A percentile compares a stretch with the other conserved stretches of the same genome.
These are phyloP conservation scores for Claviceps sp. DNA, from an alignment of 2,329 filamentous ascomycete genomes.

Conservation along the genomic window DNA sequence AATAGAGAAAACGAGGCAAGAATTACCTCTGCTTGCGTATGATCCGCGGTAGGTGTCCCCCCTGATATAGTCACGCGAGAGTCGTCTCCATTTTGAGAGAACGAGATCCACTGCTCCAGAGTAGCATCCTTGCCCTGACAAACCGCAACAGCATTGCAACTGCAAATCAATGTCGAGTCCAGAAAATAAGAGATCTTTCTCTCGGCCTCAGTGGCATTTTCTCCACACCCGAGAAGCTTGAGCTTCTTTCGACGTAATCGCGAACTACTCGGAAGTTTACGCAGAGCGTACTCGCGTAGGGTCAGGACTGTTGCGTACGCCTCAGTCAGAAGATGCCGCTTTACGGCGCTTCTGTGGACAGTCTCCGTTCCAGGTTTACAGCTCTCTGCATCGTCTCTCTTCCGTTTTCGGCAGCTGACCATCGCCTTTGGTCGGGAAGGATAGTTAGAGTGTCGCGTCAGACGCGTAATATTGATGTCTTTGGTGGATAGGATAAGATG, in stretches of 20 bases:
- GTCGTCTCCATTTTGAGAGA: constrained; percentile 50
- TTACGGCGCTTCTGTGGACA: constrained; percentile 14
- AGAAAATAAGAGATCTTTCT: constrained; percentile 42
- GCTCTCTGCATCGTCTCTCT: constrained; percentile 10
- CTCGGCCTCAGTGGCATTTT: constrained; percentile 20
- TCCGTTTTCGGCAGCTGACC: constrained; percentile 16
- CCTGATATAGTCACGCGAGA: constrained; percentile 40
- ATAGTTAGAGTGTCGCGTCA: background rate
- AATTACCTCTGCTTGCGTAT: constrained; percentile 50
- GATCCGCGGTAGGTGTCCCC: constrained; percentile 28
- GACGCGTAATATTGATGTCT: background rate
- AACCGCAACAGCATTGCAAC: constrained; percentile 18
- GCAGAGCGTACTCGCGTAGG: constrained; percentile 57
- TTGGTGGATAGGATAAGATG: background rate
- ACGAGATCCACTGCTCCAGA: constrained; percentile 43
- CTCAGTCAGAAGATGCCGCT: constrained; percentile 51
- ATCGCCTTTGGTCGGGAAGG: constrained; percentile 10
- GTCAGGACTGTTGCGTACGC: constrained; percentile 55
- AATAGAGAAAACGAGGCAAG: background rate
- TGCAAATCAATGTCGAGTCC: constrained; percentile 56
- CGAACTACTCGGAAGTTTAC: constrained; percentile 52
- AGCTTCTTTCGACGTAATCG: constrained; percentile 48
- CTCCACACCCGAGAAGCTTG: constrained; percentile 25
- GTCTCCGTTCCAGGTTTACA: background rate
- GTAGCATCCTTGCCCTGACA: constrained; percentile 22